Evolutionary conservation across 108 stramenopile species (phyloP), one percentile per base, ranked within the genome.

Genomic region (Asterionellopsis glacialis): DNA sequence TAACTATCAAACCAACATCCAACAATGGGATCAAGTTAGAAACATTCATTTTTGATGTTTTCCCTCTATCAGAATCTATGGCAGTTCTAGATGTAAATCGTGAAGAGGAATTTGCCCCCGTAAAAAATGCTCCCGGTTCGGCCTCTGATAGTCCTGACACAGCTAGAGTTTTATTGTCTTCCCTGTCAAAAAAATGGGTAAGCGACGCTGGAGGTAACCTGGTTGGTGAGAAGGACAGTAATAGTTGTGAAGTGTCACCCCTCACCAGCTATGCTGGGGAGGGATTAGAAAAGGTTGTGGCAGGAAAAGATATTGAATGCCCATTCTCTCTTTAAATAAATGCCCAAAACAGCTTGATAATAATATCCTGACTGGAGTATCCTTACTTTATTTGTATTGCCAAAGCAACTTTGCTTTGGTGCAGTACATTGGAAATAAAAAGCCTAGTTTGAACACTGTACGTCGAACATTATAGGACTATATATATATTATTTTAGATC

Each of bases 11-110:
- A 39, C 86, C 87, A 3, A 42, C 59, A 18, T 41, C 65, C 44
- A 83, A 84, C 68, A 96, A 96, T 67, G 98, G 97, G n/a, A 84
- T 99, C 80, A 99, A 99, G 71, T 65, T 99, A 53, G 98, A 99
- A 68, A 82, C 87, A 11, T 99, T 99, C 79, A 98, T 99, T 50
- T 99, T 99, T 73, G 98, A 99, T 70, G 96, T 97, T 9, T 98
- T 99, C 54, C 93, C 94, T 15, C 80, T 92, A 1, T 85, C 94
- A 11, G 60, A 77, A 53, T 58, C 58, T 12, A 91, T 97, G 92
- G 95, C 88, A 5, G 84, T 97, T 5, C 66, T 91, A 57, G 97
- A 97, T 63, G 92, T 96, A 0, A 45, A 65, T n/a, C 83, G 98
- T 40, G 70, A 72, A 14, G 86, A 91, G n/a, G 96, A 97, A 74